These are phyloP conservation scores for Ceratocystiopsis sp. DNA, from an alignment of 2,329 filamentous ascomycete species.

Conservation along the genomic window DNA sequence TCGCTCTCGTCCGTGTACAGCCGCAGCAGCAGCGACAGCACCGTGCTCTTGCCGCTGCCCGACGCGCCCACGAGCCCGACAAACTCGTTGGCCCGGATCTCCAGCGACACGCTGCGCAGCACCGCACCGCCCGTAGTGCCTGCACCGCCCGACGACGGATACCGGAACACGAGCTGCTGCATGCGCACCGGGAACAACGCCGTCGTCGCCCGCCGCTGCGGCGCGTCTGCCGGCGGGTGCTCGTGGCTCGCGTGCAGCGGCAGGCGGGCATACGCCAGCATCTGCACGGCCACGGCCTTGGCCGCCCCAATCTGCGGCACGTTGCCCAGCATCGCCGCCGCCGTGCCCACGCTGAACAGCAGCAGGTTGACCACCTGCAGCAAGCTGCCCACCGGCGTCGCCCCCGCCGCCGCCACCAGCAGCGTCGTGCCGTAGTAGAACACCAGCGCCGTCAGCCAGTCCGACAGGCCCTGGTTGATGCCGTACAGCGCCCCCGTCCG, in stretches of 20 bases:
- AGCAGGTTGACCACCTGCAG: slow-evolving; percentile 67
- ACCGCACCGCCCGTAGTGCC: slow-evolving; percentile 21
- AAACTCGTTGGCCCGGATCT: slow-evolving; percentile 43
- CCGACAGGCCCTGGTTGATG: slow-evolving; percentile 53
- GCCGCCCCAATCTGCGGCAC: slow-evolving; percentile 69
- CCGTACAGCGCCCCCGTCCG: slow-evolving; percentile 60
- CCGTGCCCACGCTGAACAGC: slow-evolving; percentile 64
- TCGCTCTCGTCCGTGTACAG: slow-evolving; percentile 33
- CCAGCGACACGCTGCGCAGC: slow-evolving; percentile 48
- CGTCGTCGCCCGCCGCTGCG: slow-evolving; percentile 10
- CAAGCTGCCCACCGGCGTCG: slow-evolving; percentile 36
- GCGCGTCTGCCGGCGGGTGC: slow-evolving; percentile 25
- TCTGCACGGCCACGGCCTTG: slow-evolving; percentile 51
- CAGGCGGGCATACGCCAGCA: slow-evolving; percentile 54
- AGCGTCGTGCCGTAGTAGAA: slow-evolving; percentile 69
- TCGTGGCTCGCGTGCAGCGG: slow-evolving; percentile 39
- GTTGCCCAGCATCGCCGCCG: slow-evolving; percentile 50
- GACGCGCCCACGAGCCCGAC: slow-evolving; percentile 70
- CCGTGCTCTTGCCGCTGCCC: slow-evolving; percentile 81
- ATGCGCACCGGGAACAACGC: slow-evolving; percentile 30
- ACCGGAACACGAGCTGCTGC: slow-evolving; percentile 50
- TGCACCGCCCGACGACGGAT: slow-evolving; percentile 30
- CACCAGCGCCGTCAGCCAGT: slow-evolving; percentile 59
- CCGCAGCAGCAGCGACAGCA: slow-evolving; percentile 56
- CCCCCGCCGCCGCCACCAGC: slow-evolving; percentile 26